Conservation (phyloP, 83 land plant species). For the Picea abies region DNA sequence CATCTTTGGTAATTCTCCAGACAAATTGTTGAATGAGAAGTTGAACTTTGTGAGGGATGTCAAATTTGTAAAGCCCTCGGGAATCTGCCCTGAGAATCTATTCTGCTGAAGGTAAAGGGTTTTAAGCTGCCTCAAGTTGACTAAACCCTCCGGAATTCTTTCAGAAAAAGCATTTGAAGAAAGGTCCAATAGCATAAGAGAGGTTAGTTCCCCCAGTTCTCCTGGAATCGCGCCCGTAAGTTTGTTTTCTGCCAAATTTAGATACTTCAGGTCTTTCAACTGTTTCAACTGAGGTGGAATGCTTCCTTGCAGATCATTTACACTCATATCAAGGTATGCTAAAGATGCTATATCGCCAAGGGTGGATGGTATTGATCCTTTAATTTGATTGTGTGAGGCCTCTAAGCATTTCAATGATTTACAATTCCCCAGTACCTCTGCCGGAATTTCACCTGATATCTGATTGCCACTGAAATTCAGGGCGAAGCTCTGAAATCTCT, state of each 20-base stretch:
- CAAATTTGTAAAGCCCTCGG: constrained; percentile 12
- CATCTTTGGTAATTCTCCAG: constrained; percentile 8
- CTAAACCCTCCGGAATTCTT: constrained; percentile 20
- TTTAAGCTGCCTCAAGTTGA: background rate
- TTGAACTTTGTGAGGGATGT: background rate
- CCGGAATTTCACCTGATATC: background rate
- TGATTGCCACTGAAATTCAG: constrained; percentile 16
- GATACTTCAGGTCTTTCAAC: constrained; percentile 15
- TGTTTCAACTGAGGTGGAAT: constrained; percentile 17
- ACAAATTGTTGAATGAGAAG: constrained; percentile 24
- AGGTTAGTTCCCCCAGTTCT: constrained; percentile 7
- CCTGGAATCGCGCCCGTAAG: constrained; percentile 22
- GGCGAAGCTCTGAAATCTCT: constrained; percentile 1
- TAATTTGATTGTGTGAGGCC: background rate
- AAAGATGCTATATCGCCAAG: background rate
- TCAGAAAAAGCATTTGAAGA: constrained; percentile 24
- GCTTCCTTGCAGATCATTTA: constrained; percentile 17
- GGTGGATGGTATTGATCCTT: constrained; percentile 9
- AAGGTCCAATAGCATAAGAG: constrained; percentile 12
- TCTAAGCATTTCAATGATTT: background rate
- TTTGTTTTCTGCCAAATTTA: constrained; percentile 17
- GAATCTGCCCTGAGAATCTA: constrained; percentile 19
- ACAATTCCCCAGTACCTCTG: constrained; percentile 9
- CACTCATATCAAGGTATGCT: constrained; percentile 19
- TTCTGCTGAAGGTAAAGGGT: constrained; percentile 10